These are phyloP conservation scores for Salix koriyanagi DNA, from an alignment of 345 rosid species.

Conservation along the genomic window DNA sequence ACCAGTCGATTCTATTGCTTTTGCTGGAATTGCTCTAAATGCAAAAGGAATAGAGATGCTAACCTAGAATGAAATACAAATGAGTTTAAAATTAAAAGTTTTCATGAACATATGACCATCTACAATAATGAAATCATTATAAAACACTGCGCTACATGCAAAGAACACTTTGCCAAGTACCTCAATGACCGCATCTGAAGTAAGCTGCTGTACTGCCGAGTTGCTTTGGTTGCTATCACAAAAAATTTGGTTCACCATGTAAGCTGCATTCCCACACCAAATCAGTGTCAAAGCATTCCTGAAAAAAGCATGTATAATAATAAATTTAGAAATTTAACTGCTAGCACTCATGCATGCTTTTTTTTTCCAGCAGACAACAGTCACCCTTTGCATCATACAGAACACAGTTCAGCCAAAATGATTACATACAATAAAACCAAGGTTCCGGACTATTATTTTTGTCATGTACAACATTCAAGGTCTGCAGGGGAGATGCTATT, in stretches of 20 bases:
- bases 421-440: not conserved
- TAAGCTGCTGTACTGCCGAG: slow-evolving; percentile 53
- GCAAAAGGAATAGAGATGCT: slow-evolving; percentile 78
- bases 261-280: slow-evolving; percentile 71
- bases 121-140: slow-evolving; percentile 4
- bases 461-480: not conserved
- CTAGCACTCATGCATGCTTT: not conserved
- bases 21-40: slow-evolving; percentile 62
- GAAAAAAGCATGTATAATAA: slow-evolving; percentile 12
- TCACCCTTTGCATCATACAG: not conserved
- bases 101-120: not conserved
- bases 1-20: slow-evolving; percentile 76
- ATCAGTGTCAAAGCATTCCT: slow-evolving; percentile 37
- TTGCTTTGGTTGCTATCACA: slow-evolving; percentile 38
- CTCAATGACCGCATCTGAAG: slow-evolving; percentile 89
- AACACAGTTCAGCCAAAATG: not conserved
- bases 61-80: slow-evolving; percentile 39
- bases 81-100: not conserved
- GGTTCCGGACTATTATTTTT: not conserved
- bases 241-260: slow-evolving; percentile 79
- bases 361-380: not conserved
- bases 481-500: not conserved
- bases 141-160: not conserved
- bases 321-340: slow-evolving; percentile 16
- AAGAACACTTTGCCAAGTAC: slow-evolving; percentile 27